Evolutionary conservation across 2,329 filamentous ascomycete species (phyloP).

Genomic region (Pyricularia pennisetigena): DNA sequence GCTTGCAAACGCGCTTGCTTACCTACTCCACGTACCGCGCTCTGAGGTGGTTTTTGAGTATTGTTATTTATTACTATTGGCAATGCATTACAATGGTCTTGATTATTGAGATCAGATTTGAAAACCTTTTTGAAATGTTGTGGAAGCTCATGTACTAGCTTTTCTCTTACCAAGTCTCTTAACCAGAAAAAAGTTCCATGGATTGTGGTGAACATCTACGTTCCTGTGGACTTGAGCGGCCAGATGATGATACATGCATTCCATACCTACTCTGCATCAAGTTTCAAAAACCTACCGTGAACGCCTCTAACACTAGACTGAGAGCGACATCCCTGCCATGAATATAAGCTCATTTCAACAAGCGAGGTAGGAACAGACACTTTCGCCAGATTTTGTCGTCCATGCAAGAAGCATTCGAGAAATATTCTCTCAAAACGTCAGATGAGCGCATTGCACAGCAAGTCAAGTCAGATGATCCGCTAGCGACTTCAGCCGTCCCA

Average conservation of each 20-base stretch:
- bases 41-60: neutral
- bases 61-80: too few relatives aligned
- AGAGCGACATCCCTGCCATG: neutral
- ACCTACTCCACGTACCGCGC: neutral
- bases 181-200: neutral
- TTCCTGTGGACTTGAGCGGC: neutral
- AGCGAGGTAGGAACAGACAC: neutral
- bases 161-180: neutral
- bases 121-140: too few relatives aligned
- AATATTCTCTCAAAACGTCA: conserved; percentile 9
- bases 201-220: neutral
- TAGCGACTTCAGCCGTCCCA: conserved; percentile 16
- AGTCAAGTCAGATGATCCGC: conserved; percentile 19
- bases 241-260: neutral
- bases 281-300: neutral
- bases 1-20: neutral
- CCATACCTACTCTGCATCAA: neutral
- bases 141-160: too few relatives aligned
- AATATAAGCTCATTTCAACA: neutral
- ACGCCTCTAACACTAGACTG: neutral
- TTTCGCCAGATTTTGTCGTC: neutral
- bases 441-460: neutral
- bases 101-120: too few relatives aligned
- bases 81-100: too few relatives aligned
- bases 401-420: neutral